These are phyloP conservation scores for Capsicum chinense DNA, from an alignment of 257 asterid genomes.

Conservation along the genomic window DNA sequence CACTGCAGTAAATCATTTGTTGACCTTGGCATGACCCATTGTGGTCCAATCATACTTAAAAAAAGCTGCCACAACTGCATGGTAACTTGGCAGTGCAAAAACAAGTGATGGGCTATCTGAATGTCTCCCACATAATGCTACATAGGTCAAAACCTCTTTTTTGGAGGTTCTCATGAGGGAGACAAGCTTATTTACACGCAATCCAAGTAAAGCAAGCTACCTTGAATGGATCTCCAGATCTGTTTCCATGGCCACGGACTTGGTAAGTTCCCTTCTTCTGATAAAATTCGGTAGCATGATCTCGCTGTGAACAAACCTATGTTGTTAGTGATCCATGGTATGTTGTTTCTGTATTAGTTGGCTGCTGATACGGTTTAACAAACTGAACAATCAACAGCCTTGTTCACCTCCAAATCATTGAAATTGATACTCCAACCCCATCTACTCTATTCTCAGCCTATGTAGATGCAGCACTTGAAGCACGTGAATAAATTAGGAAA, in stretches of 20 bases:
- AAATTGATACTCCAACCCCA: conserved; percentile 17
- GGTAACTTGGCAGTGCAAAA: conserved; percentile 1
- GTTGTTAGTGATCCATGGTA: not conserved
- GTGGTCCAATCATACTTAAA: not conserved
- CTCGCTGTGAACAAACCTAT: not conserved
- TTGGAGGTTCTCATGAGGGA: not conserved
- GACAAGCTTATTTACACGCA: not conserved
- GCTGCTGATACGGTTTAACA: not conserved
- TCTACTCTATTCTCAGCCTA: not conserved
- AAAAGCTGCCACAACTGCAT: not conserved
- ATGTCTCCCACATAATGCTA: conserved; percentile 16
- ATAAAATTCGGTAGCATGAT: not conserved
- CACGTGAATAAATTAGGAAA: not conserved
- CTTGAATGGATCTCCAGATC: conserved; percentile 2
- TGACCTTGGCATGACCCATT: not conserved
- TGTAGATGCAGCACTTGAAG: not conserved
- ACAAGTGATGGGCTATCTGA: not conserved
- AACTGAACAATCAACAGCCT: not conserved
- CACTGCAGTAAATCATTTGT: not conserved
- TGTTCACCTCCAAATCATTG: not conserved
- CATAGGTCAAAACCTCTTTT: conserved; percentile 5
- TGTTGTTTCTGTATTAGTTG: not conserved
- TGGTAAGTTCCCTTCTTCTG: not conserved
- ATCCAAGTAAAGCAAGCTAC: not conserved
- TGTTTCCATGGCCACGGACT: conserved; percentile 1